A percentile compares a stretch with the other conserved stretches of the same genome.
Evolutionary conservation across 768 basidiomycete species (phyloP).

Genomic region (Lentinus tigrinus): DNA sequence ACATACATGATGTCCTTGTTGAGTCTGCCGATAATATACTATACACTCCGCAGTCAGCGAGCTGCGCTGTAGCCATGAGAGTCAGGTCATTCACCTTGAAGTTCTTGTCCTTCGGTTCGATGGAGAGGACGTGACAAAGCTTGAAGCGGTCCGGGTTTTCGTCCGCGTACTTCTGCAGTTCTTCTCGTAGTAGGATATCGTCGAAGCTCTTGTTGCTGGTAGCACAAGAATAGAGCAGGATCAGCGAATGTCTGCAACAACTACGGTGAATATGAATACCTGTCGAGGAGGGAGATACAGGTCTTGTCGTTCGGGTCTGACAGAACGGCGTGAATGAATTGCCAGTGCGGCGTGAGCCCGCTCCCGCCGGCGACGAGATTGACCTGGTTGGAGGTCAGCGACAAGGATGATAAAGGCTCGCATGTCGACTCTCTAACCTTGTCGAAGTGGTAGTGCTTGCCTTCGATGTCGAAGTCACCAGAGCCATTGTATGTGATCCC

Average conservation of each 20-base stretch:
- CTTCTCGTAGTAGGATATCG: slow-evolving; percentile 20
- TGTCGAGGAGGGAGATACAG: slow-evolving; percentile 18
- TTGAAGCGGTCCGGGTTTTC: slow-evolving; percentile 17
- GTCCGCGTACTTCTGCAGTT: slow-evolving; percentile 21
- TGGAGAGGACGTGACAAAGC: slow-evolving; percentile 20
- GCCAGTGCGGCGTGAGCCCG: slow-evolving; percentile 26
- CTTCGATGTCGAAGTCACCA: slow-evolving; percentile 20
- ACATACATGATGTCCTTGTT: slow-evolving; percentile 20
- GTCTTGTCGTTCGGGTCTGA: slow-evolving; percentile 17
- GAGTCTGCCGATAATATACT: slow-evolving; percentile 15
- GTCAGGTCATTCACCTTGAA: slow-evolving; percentile 3
- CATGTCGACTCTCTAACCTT: slow-evolving; percentile 2
- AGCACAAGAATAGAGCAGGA: neutral
- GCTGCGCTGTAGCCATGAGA: neutral
- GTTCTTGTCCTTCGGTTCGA: slow-evolving; percentile 2
- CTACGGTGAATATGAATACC: neutral
- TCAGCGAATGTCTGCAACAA: neutral
- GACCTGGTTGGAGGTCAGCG: slow-evolving; percentile 8
- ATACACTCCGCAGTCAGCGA: neutral
- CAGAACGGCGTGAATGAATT: slow-evolving; percentile 24
- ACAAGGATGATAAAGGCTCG: neutral
- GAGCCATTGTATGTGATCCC: slow-evolving; percentile 21
- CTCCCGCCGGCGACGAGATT: slow-evolving; percentile 25
- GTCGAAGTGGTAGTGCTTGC: slow-evolving; percentile 17
- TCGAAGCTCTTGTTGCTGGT: slow-evolving; percentile 23